Evolutionary conservation across 2,329 filamentous ascomycete species (phyloP).

Genomic region (Teratosphaeria pseudoeucalypti): DNA sequence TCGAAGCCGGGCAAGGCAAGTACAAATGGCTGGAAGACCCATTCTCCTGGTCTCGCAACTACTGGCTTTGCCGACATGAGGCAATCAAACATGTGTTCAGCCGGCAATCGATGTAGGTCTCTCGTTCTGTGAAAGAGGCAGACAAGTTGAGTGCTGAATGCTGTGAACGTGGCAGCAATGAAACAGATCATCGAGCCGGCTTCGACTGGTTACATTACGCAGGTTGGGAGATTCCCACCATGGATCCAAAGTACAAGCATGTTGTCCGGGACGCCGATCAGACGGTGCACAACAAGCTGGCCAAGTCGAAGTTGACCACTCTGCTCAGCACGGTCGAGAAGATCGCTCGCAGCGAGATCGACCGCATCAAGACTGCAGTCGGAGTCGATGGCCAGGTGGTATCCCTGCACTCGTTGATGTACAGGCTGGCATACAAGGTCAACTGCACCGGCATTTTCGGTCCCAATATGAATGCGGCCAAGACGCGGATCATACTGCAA

Average conservation of each 20-base stretch:
- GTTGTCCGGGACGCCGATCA: background rate
- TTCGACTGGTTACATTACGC: background rate
- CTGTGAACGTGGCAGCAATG: background rate
- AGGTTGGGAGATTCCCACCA: background rate
- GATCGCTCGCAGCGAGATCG: background rate
- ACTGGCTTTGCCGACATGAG: background rate
- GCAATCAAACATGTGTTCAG: background rate
- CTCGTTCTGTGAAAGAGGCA: background rate
- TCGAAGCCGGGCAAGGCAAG: background rate
- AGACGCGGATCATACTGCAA: background rate
- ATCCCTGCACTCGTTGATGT: background rate
- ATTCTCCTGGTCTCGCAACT: background rate
- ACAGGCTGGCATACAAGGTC: background rate
- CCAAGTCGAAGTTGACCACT: background rate
- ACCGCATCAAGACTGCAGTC: background rate
- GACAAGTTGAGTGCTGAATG: background rate
- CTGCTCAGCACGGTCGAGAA: background rate
- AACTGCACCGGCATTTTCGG: background rate
- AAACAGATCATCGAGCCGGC: background rate
- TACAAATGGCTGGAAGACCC: background rate
- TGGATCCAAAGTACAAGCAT: background rate
- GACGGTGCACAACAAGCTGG: background rate
- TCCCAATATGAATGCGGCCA: background rate
- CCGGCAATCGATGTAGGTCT: background rate
- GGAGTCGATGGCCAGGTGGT: background rate